These are phyloP conservation scores for Crithidia mellificae DNA, from an alignment of 208 protist species.

Conservation along the genomic window DNA sequence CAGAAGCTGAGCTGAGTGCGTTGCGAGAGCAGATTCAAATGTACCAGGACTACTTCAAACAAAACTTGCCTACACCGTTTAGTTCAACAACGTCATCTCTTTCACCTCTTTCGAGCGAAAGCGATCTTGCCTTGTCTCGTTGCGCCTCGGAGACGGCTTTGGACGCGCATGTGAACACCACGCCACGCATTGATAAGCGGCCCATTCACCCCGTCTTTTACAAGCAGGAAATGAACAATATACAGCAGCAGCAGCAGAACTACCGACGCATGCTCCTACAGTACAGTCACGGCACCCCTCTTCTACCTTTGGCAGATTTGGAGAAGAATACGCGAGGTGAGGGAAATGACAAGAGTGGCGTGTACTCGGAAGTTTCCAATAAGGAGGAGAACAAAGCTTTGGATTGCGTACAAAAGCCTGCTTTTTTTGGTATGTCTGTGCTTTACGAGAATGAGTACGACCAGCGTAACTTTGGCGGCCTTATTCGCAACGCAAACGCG, in stretches of 20 bases:
- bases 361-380: too few relatives aligned
- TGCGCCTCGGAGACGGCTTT: too few relatives aligned
- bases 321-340: too few relatives aligned
- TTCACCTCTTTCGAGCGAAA: too few relatives aligned
- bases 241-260: slow-evolving; percentile 9
- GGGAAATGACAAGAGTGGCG: too few relatives aligned
- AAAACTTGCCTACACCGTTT: slow-evolving; percentile 14
- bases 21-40: slow-evolving; percentile 12
- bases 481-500: slow-evolving; percentile 86
- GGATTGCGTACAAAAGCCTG: too few relatives aligned
- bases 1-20: background rate
- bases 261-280: slow-evolving; percentile 43
- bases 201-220: slow-evolving; percentile 78
- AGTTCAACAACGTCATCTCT: too few relatives aligned
- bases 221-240: slow-evolving; percentile 11
- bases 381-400: too few relatives aligned
- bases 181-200: slow-evolving; percentile 62
- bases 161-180: slow-evolving; percentile 20
- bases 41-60: slow-evolving; percentile 31
- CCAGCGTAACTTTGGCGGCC: slow-evolving; percentile 85
- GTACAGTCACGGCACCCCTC: slow-evolving; percentile 26
- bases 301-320: too few relatives aligned
- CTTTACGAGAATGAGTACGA: slow-evolving; percentile 88
- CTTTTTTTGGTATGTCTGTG: slow-evolving; percentile 74
- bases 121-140: too few relatives aligned